Evolutionary conservation across 257 asterid genomes (phyloP).

Genomic region (Solanum arcanum): DNA sequence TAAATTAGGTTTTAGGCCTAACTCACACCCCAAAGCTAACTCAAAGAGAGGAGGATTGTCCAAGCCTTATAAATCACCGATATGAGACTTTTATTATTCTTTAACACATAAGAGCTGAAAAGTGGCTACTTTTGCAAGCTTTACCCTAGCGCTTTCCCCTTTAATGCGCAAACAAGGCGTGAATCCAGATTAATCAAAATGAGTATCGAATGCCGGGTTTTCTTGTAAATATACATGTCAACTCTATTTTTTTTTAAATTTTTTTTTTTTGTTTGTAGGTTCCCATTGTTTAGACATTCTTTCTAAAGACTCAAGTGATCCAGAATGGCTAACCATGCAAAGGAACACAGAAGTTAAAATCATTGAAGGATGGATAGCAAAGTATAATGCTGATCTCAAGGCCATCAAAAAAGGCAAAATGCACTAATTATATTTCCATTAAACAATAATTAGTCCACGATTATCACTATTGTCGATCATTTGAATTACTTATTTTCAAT

Average conservation of each 20-base stretch:
- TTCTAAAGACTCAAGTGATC: conserved; percentile 20
- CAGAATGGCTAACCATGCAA: conserved; percentile 45
- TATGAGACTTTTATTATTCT: too few species aligned
- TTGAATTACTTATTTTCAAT: too few species aligned
- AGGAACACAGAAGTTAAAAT: conserved; percentile 28
- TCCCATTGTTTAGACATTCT: conserved; percentile 60
- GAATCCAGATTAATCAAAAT: too few species aligned
- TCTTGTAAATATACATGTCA: not conserved
- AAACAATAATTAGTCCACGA: conserved; percentile 8
- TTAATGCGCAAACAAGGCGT: too few species aligned
- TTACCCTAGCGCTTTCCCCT: too few species aligned
- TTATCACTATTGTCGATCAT: too few species aligned
- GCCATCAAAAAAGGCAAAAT: not conserved
- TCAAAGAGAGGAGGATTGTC: too few species aligned
- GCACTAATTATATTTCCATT: not conserved
- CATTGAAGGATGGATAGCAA: conserved; percentile 13
- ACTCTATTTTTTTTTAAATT: not conserved
- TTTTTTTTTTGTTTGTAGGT: conserved; percentile 14
- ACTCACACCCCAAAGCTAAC: too few species aligned
- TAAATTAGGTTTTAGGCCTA: too few species aligned
- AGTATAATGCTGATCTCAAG: conserved; percentile 15
- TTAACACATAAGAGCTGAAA: too few species aligned
- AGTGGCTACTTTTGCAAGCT: too few species aligned
- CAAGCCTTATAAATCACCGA: too few species aligned
- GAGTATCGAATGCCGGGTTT: not conserved